These are phyloP conservation scores for Colletotrichum kahawae DNA, from an alignment of 2,329 filamentous ascomycete species.

Conservation along the genomic window DNA sequence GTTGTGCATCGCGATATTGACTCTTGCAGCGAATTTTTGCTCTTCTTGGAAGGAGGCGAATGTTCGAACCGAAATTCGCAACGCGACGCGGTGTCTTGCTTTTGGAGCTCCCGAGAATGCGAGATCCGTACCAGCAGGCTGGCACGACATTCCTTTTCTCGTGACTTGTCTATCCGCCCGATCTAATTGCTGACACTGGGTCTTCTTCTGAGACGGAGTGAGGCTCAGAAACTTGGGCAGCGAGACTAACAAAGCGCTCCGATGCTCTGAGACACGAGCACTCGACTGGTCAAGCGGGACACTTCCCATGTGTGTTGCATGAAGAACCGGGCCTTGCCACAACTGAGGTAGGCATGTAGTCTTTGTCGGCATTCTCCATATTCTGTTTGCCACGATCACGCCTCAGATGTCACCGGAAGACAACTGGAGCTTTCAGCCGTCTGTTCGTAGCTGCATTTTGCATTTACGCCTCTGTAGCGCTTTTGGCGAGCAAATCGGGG, in stretches of 20 bases:
- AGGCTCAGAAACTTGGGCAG: neutral
- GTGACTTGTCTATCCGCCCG: neutral
- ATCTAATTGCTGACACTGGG: neutral
- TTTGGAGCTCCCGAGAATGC: neutral
- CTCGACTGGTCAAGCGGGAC: neutral
- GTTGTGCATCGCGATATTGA: neutral
- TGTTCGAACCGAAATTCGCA: neutral
- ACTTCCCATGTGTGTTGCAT: neutral
- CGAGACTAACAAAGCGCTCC: neutral
- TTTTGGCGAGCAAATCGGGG: neutral
- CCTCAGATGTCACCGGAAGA: neutral
- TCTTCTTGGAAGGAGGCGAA: neutral
- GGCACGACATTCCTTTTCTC: neutral
- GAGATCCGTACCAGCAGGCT: neutral
- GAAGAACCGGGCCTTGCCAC: neutral
- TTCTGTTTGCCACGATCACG: neutral
- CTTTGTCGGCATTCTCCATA: neutral
- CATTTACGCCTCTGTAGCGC: neutral
- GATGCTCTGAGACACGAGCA: neutral
- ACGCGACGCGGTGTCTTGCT: neutral
- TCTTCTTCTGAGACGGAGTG: neutral
- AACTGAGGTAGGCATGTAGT: neutral
- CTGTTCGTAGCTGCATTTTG: neutral
- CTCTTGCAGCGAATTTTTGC: neutral
- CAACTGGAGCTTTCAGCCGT: neutral